A percentile compares a stretch with the other conserved stretches of the same genome.
Conservation (phyloP, 1,284 basidiomycete genomes). For the Trametes polyzona region DNA sequence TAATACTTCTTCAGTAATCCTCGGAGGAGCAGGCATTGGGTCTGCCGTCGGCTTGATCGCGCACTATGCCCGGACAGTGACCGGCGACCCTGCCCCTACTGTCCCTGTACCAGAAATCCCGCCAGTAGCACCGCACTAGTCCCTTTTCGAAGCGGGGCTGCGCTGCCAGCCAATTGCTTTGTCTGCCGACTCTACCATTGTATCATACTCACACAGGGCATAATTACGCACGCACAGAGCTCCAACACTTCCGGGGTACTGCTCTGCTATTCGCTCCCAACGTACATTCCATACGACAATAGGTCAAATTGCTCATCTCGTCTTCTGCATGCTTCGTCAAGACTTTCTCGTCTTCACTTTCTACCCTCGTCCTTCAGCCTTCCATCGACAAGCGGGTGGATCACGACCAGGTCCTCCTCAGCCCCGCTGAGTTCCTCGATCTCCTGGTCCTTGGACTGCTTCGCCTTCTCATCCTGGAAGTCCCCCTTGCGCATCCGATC, state of each 20-base stretch:
- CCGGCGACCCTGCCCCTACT: conserved; percentile 52
- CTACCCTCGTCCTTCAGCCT: conserved; percentile 68
- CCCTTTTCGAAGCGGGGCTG: not conserved
- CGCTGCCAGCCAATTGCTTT: not conserved
- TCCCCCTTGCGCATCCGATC: conserved; percentile 40
- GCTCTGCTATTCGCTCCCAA: not conserved
- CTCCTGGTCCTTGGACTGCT: conserved; percentile 22
- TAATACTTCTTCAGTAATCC: conserved; percentile 49
- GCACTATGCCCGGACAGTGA: conserved; percentile 53
- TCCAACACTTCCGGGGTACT: no score
- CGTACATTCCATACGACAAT: not conserved
- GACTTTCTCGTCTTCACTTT: conserved; percentile 16
- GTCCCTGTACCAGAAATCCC: conserved; percentile 36
- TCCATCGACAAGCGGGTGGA: conserved; percentile 75
- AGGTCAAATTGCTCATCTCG: not conserved
- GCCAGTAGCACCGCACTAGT: conserved; percentile 8
- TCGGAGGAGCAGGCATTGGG: conserved; percentile 73
- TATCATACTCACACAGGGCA: not conserved
- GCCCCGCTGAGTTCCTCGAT: conserved; percentile 18
- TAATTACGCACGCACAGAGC: no score
- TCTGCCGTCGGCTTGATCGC: conserved; percentile 58
- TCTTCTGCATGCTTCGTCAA: not conserved
- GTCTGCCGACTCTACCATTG: not conserved
- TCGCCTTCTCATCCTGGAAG: conserved; percentile 28
- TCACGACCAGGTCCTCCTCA: conserved; percentile 61